Percentiles rank a stretch among this genome's conserved stretches.
These are phyloP conservation scores for Knufia fluminis DNA, from an alignment of 2,329 filamentous ascomycete genomes.

Conservation along the genomic window DNA sequence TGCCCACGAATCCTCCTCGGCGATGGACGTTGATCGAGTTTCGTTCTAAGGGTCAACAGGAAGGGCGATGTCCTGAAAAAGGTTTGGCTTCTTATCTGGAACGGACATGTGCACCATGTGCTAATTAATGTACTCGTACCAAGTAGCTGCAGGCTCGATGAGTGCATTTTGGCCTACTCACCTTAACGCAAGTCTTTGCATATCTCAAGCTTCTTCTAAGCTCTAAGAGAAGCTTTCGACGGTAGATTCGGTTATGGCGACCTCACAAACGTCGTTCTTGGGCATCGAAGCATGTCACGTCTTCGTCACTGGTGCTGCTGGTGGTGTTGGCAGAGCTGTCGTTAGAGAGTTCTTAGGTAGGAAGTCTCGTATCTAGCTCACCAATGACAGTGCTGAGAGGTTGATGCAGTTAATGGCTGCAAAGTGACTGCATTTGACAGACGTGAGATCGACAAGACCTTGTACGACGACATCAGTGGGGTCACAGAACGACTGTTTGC, in stretches of 20 bases:
- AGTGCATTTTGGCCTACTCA: too few species aligned
- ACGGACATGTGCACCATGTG: too few species aligned
- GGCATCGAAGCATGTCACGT: conserved; percentile 42
- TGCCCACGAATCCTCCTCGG: too few species aligned
- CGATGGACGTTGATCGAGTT: too few species aligned
- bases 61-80: too few species aligned
- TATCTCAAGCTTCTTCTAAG: not conserved
- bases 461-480: conserved; percentile 17
- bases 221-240: not conserved
- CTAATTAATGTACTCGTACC: too few species aligned
- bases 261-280: conserved; percentile 35
- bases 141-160: too few species aligned
- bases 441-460: conserved; percentile 26
- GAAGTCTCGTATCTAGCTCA: conserved; percentile 14
- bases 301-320: conserved; percentile 46
- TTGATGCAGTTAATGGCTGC: conserved; percentile 40
- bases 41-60: too few species aligned
- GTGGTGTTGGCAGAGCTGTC: conserved; percentile 42
- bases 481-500: conserved; percentile 27
- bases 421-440: conserved; percentile 47
- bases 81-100: too few species aligned
- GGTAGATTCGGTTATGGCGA: not conserved
- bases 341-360: conserved; percentile 46
- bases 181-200: too few species aligned
- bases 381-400: conserved; percentile 1